Evolutionary conservation across 2,329 filamentous ascomycete genomes (phyloP), one percentile per base, ranked within the genome.

Genomic region (Exserohilum rostratum): DNA sequence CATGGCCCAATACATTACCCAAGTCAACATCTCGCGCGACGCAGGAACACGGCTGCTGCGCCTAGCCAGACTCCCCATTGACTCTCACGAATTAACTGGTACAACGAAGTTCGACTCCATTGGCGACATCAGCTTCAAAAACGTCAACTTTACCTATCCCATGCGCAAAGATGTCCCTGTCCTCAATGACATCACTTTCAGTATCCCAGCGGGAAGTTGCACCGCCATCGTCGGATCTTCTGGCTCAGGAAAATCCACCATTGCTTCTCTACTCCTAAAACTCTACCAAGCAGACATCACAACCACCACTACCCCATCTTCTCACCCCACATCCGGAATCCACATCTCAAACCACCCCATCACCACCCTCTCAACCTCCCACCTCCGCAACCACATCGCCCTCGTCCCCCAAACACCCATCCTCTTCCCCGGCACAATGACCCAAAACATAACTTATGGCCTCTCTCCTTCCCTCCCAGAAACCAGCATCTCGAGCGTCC

Each of bases 201-300:
- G 75, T 0, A 84, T 97, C 46, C 70, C 79, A 1, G 73, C 82
- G 0, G 86, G 87, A 18, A 85, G 83, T 3, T 90, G 85, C 61
- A 87, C 87, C 0, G 91, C 90, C 2, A 85, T 98, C 17, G 91
- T 96, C 2, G 93, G 93, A 1, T 78, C 84, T 0, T 96, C 92
- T 0, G 93, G 95, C 0, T 90, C 89, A n/a, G 93, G 95, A 1
- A 98, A 99, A 76, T 93, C 89, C 12, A 97, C 93, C 0, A 81
- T 97, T 31, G 83, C 89, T 0, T 85, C 89, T 0, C 77, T 98
- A 0, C 79, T 98, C 0, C 77, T 96, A 3, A 85, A 88, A 1
- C 80, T 97, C 0, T 91, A 95, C 67, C 73, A 79, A 48, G 61
- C 74, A 2, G 52, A 54, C 15, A n/a, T 11, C 20, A 3, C 6